These are phyloP conservation scores for Yamadazyma sp. DNA, from an alignment of 1,139 yeast species.

Conservation along the genomic window DNA sequence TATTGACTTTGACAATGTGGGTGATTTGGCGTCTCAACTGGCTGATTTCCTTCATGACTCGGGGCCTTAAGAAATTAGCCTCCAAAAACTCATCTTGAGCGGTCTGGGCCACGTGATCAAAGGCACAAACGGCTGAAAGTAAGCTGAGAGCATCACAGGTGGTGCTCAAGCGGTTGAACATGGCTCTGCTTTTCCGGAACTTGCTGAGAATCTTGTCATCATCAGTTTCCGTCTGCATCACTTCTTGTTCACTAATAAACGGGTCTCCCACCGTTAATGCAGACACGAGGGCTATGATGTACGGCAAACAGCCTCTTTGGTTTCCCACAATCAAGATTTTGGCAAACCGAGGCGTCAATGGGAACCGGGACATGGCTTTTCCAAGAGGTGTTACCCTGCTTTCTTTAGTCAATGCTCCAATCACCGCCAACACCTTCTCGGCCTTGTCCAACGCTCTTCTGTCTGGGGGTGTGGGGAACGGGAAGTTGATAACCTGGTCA, in stretches of 20 bases:
- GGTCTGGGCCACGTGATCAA: slow-evolving; percentile 66
- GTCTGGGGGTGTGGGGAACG: slow-evolving; percentile 95
- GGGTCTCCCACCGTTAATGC: slow-evolving; percentile 95
- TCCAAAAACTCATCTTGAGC: slow-evolving; percentile 48
- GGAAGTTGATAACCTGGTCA: slow-evolving; percentile 85
- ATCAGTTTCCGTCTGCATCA: slow-evolving; percentile 25
- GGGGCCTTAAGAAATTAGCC: slow-evolving; percentile 63
- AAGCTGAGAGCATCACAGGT: slow-evolving; percentile 73
- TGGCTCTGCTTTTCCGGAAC: slow-evolving; percentile 55
- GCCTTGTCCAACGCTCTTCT: slow-evolving; percentile 60
- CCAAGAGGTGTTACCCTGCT: slow-evolving; percentile 73
- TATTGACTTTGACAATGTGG: slow-evolving; percentile 66
- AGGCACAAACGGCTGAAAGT: slow-evolving; percentile 85
- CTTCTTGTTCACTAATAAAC: slow-evolving; percentile 69
- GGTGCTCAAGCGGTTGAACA: slow-evolving; percentile 67
- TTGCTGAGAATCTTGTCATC: slow-evolving; percentile 44
- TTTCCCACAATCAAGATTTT: slow-evolving; percentile 87
- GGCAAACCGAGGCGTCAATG: slow-evolving; percentile 90
- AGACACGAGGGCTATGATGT: slow-evolving; percentile 85
- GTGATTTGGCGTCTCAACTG: slow-evolving; percentile 80
- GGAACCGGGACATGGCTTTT: slow-evolving; percentile 82
- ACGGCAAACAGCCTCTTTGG: slow-evolving; percentile 82
- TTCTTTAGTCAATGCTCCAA: slow-evolving; percentile 73
- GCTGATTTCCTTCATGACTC: slow-evolving; percentile 79
- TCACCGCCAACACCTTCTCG: slow-evolving; percentile 60